Evolutionary conservation across 192 early-diverging fungal species (phyloP), one percentile per base, ranked within the genome.

Genomic region (Globomyces pollinis-pini): DNA sequence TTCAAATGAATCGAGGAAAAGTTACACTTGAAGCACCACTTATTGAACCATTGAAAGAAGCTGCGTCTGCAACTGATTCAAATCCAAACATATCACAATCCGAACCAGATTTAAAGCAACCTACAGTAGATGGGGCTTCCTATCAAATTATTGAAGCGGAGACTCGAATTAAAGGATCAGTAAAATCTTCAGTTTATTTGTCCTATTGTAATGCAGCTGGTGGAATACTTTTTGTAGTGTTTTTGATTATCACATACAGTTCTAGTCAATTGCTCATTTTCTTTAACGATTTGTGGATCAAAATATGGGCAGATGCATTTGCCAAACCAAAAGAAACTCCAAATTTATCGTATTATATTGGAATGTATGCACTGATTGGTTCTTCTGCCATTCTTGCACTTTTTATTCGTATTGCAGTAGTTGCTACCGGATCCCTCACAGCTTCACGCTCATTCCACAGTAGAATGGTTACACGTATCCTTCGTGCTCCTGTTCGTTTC

Each of bases 401-500:
- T 26, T 33, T 54, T 29, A 20, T 16, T 8, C 52, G 66, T 7
- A 18, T 68, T n/a, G 31, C 58, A 35, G 33, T 59, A 23, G 18
- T 68, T 45, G 53, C 43, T 12, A 30, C 47, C 18, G 68, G 65
- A 8, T 31, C 35, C 3, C 23, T 62, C 13, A 16, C 24, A 9
- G 65, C 61, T 13, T 55, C 47, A 3, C 13, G 50, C 26, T 24
- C 31, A 0, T n/a, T 69, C 6, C 68, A 69, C 36, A 20, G 16
- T 26, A n/a, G n/a, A 9, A 16, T 69, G 59, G 26, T 67, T 20
- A 34, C 60, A 33, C 15, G 49, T 38, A 34, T 68, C 9, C 18
- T 68, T 30, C 41, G 55, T 21, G 85, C 89, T 2, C 84, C 84
- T 61, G 75, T 93, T 30, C 79, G 85, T 20, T 96, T 94, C 79